phyloP scores from a whole-genome alignment of 805 yeast genomes.

The Torulaspora indica region DNA sequence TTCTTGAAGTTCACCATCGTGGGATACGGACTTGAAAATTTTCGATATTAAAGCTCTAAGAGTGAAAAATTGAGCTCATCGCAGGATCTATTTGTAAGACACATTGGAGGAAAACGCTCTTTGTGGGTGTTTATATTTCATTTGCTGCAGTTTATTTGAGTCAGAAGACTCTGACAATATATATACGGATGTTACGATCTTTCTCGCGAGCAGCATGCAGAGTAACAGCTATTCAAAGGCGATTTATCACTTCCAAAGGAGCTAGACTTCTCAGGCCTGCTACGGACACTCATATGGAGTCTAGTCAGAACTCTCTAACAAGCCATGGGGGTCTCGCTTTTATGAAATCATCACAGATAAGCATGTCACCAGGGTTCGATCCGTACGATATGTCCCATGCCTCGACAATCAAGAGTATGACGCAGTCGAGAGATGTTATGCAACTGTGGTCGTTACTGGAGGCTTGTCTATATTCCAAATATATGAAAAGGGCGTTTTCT shows the following conservation, averaged over 20 bases:
- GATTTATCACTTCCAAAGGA: conserved; percentile 19
- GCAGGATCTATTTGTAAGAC: no score
- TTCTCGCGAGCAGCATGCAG: conserved; percentile 11
- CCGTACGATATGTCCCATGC: conserved; percentile 30
- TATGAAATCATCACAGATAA: conserved; percentile 14
- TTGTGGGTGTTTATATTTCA: neutral
- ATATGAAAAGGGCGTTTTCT: conserved; percentile 64
- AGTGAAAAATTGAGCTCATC: neutral
- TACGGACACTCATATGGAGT: conserved; percentile 7
- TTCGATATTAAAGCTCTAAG: neutral
- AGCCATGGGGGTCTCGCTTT: conserved; percentile 10
- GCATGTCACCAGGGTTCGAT: conserved; percentile 24
- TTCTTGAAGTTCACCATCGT: neutral
- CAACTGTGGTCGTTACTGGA: conserved; percentile 75
- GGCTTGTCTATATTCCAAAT: conserved; percentile 64
- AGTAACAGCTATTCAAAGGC: conserved; percentile 12
- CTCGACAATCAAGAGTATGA: conserved; percentile 14
- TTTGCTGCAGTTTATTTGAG: neutral
- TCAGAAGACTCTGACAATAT: neutral
- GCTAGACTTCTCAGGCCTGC: conserved; percentile 14
- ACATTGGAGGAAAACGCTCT: neutral
- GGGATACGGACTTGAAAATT: conserved; percentile 5
- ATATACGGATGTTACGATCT: conserved; percentile 14
- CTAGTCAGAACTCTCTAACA: conserved; percentile 3
- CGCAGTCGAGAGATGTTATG: conserved; percentile 48